Percentiles rank a stretch among this genome's conserved stretches.
Conservation (phyloP, 306 rosid genomes). For the Begonia masoniana region DNA sequence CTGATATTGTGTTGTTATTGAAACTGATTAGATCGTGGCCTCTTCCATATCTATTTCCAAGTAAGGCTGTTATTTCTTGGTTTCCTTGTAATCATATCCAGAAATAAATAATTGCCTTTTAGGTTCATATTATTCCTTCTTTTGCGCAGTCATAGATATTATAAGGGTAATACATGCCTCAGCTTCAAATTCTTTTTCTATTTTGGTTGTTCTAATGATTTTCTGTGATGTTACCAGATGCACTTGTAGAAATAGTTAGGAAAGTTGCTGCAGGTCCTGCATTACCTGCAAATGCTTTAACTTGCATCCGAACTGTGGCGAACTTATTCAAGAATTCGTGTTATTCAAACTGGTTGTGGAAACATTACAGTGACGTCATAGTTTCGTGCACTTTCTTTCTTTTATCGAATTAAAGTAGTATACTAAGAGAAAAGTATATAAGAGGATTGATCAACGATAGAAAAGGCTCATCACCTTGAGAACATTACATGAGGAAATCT, state of each 20-base stretch:
- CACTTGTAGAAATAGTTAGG: conserved; percentile 40
- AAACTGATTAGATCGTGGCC: conserved; percentile 78
- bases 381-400: conserved; percentile 6
- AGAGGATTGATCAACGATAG: no score
- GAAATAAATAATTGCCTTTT: conserved; percentile 3
- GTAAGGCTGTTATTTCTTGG: conserved; percentile 30
- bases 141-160: conserved; percentile 62
- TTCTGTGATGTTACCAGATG: conserved; percentile 28
- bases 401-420: neutral
- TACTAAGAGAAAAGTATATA: no score
- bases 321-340: conserved; percentile 69
- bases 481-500: no score
- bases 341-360: conserved; percentile 56
- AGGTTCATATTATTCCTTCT: conserved; percentile 11
- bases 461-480: no score
- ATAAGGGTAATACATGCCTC: conserved; percentile 29
- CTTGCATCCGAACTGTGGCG: conserved; percentile 60
- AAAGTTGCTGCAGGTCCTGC: conserved; percentile 40
- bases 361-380: conserved; percentile 65
- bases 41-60: conserved; percentile 61
- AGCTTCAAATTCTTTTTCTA: neutral
- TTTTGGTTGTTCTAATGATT: neutral
- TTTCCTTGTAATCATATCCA: neutral
- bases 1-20: conserved; percentile 56
- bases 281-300: conserved; percentile 71